Percentiles rank a stretch among this genome's conserved stretches.
Conservation (phyloP, 75 land plant species). For the Selaginella tamariscina region DNA sequence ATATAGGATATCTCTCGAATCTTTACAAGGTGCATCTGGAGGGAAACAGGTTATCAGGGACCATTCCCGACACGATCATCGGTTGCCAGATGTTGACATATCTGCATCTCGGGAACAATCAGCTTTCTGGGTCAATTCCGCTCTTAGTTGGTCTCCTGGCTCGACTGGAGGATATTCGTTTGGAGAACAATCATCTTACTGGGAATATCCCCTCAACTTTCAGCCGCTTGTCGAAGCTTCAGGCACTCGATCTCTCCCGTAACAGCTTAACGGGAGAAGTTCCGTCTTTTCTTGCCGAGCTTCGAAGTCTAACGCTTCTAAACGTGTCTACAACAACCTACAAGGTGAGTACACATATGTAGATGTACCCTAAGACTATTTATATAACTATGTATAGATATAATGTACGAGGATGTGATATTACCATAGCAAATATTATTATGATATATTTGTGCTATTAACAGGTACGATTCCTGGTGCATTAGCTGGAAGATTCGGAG, state of each 20-base stretch:
- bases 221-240: slow-evolving; percentile 35
- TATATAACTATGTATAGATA: no score
- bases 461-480: slow-evolving; percentile 54
- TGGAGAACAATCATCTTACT: slow-evolving; percentile 36
- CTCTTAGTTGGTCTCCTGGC: not conserved
- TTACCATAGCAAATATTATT: no score
- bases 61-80: not conserved
- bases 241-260: slow-evolving; percentile 50
- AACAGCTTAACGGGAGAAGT: slow-evolving; percentile 45
- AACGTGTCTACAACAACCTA: slow-evolving; percentile 64
- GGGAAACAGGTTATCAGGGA: not conserved
- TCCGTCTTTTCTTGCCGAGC: slow-evolving; percentile 24
- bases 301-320: slow-evolving; percentile 34
- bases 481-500: slow-evolving; percentile 46
- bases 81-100: slow-evolving; percentile 2
- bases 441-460: no score
- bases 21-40: not conserved
- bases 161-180: slow-evolving; percentile 29
- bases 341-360: no score
- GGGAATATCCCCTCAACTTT: slow-evolving; percentile 45
- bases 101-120: slow-evolving; percentile 3
- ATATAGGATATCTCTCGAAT: slow-evolving; percentile 5
- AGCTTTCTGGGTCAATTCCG: slow-evolving; percentile 1
- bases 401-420: no score
- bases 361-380: no score